A percentile compares a stretch with the other conserved stretches of the same genome.
Evolutionary conservation across 352 stramenopile genomes (phyloP).

Genomic region (Phytophthora brassicae): DNA sequence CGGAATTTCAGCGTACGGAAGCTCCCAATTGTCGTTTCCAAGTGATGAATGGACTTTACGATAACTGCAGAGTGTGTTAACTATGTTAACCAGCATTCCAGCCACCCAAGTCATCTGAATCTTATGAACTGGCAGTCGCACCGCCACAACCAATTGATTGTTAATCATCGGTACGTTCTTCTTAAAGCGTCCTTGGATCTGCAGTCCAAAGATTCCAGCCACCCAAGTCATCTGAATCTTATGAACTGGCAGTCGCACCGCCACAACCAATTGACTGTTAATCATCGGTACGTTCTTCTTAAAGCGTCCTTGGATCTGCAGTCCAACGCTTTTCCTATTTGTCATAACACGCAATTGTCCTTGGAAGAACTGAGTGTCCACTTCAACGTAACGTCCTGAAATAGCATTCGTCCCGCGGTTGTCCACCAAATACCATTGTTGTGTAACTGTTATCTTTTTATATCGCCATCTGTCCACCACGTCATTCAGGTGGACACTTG

Average conservation of each 20-base stretch:
- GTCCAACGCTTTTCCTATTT: constrained; percentile 15
- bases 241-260: constrained; percentile 44
- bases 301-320: constrained; percentile 71
- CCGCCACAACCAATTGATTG: constrained; percentile 47
- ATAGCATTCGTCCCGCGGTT: constrained; percentile 4
- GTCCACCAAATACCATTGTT: constrained; percentile 18
- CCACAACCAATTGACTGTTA: constrained; percentile 44
- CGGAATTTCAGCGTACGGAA: constrained; percentile 53
- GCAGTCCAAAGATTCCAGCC: constrained; percentile 48
- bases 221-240: too few species aligned
- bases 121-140: constrained; percentile 41
- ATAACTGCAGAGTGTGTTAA: not conserved
- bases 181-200: constrained; percentile 69
- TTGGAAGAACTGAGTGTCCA: constrained; percentile 25
- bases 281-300: constrained; percentile 35
- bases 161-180: constrained; percentile 23
- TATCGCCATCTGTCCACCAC: constrained; percentile 6
- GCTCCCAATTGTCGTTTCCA: constrained; percentile 23
- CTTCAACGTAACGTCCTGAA: constrained; percentile 1
- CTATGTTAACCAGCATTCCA: not conserved
- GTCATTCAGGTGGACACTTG: constrained; percentile 40
- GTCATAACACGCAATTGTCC: constrained; percentile 11
- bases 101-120: not conserved
- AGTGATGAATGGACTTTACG: constrained; percentile 1
- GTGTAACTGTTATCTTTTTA: not conserved